A percentile compares a stretch with the other conserved stretches of the same genome.
Evolutionary conservation across 768 basidiomycete species (phyloP).

Genomic region (Galerina marginata): DNA sequence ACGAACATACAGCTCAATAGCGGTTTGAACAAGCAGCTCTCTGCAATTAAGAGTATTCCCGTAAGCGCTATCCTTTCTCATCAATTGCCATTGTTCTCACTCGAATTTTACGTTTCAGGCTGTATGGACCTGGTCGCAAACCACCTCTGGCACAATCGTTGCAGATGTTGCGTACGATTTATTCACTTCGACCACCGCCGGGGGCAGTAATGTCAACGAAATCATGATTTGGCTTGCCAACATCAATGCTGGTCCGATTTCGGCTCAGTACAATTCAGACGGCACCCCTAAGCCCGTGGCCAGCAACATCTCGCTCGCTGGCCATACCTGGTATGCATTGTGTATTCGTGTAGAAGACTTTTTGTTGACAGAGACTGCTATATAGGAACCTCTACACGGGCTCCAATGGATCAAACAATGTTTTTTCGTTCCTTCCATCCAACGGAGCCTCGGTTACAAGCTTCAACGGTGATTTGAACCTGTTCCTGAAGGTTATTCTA

Average conservation of each 20-base stretch:
- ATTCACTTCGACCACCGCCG: conserved; percentile 59
- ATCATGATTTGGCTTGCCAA: conserved; percentile 75
- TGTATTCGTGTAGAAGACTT: not conserved
- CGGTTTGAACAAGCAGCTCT: conserved; percentile 58
- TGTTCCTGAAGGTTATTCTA: conserved; percentile 51
- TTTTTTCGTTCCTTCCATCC: conserved; percentile 53
- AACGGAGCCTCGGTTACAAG: conserved; percentile 41
- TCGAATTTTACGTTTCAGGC: conserved; percentile 37
- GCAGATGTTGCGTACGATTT: conserved; percentile 67
- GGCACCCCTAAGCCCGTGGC: conserved; percentile 54
- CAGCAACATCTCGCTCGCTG: conserved; percentile 50
- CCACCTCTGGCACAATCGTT: conserved; percentile 44
- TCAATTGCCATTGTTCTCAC: not conserved
- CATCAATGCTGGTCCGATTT: conserved; percentile 63
- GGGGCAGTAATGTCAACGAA: conserved; percentile 52
- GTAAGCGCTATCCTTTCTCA: conserved; percentile 39
- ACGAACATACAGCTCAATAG: conserved; percentile 58
- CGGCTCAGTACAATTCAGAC: conserved; percentile 46
- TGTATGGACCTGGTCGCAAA: conserved; percentile 62
- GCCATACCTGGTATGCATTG: conserved; percentile 50
- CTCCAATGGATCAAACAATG: conserved; percentile 56
- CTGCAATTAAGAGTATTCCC: conserved; percentile 57
- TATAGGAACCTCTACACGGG: conserved; percentile 61
- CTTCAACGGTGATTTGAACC: conserved; percentile 60
- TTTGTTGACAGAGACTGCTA: not conserved